A percentile compares a stretch with the other conserved stretches of the same genome.
Conservation (phyloP, 345 rosid genomes). For the Nasturtium officinale region DNA sequence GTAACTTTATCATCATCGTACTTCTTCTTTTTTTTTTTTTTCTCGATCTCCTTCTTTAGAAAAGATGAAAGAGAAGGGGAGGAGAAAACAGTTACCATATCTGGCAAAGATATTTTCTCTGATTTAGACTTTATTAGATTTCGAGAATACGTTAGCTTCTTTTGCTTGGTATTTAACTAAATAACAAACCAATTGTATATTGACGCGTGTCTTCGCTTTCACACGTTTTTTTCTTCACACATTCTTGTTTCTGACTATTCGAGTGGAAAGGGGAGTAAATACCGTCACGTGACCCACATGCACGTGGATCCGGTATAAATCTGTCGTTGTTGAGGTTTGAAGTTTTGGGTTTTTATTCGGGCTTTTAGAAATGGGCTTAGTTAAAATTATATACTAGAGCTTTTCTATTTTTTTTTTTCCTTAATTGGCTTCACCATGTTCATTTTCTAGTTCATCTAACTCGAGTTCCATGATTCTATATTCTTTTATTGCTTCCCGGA, state of each 20-base stretch:
- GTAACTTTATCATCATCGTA: slow-evolving; percentile 41
- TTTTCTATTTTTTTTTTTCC: slow-evolving; percentile 56
- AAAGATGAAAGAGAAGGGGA: background rate
- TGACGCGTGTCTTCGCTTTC: slow-evolving; percentile 10
- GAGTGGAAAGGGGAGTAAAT: background rate
- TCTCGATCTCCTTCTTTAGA: background rate
- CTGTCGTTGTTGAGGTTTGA: too few relatives aligned
- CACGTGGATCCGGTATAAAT: background rate
- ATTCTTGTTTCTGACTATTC: background rate
- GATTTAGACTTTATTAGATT: background rate
- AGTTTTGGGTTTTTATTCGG: background rate
- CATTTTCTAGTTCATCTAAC: slow-evolving; percentile 70
- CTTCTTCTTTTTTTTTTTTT: background rate
- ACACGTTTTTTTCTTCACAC: background rate
- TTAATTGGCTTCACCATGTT: slow-evolving; percentile 58
- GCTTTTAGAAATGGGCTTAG: background rate
- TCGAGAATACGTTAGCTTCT: background rate
- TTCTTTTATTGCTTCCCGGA: slow-evolving; percentile 55
- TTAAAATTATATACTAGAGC: slow-evolving; percentile 49
- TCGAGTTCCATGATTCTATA: slow-evolving; percentile 55
- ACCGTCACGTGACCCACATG: slow-evolving; percentile 1
- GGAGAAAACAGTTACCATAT: slow-evolving; percentile 14
- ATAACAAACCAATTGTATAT: background rate
- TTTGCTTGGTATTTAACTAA: background rate
- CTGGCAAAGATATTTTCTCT: slow-evolving; percentile 25